Conservation (phyloP, 1,284 basidiomycete species). For the Singerocomus rubriflavus region DNA sequence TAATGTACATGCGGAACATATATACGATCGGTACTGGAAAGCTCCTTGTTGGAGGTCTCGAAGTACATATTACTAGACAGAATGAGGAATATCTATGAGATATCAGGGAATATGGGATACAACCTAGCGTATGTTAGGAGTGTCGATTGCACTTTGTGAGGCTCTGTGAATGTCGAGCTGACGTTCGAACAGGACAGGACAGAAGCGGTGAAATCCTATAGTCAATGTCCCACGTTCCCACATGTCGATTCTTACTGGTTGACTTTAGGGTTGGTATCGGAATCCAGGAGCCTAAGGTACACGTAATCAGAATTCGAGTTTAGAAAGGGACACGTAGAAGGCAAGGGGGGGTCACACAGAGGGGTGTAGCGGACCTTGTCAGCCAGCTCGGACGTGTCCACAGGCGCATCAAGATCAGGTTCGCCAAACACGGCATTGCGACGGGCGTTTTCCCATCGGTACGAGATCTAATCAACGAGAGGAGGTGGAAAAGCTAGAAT, state of each 20-base stretch:
- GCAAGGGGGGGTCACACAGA: no score
- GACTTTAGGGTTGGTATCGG: slow-evolving; percentile 22
- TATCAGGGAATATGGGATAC: no score
- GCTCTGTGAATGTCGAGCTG: no score
- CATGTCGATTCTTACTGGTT: no score
- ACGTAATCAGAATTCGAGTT: neutral
- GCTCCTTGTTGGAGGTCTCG: neutral
- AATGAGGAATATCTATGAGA: neutral
- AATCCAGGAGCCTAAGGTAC: slow-evolving; percentile 26
- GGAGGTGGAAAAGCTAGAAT: neutral
- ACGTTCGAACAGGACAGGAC: no score
- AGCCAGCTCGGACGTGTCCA: slow-evolving; percentile 65
- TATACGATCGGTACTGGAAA: neutral
- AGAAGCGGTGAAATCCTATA: no score
- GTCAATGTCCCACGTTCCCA: no score
- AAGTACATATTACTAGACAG: neutral
- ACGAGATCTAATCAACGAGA: slow-evolving; percentile 47
- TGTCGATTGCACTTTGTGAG: no score
- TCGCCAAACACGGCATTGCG: slow-evolving; percentile 56
- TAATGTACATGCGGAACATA: neutral
- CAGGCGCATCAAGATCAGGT: slow-evolving; percentile 44
- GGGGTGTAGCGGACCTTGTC: slow-evolving; percentile 48
- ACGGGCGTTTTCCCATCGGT: slow-evolving; percentile 56
- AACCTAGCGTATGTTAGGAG: no score
- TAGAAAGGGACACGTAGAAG: neutral